These are phyloP conservation scores for Cinnamomum micranthum DNA, from an alignment of 164 flowering plant genomes.

Conservation along the genomic window DNA sequence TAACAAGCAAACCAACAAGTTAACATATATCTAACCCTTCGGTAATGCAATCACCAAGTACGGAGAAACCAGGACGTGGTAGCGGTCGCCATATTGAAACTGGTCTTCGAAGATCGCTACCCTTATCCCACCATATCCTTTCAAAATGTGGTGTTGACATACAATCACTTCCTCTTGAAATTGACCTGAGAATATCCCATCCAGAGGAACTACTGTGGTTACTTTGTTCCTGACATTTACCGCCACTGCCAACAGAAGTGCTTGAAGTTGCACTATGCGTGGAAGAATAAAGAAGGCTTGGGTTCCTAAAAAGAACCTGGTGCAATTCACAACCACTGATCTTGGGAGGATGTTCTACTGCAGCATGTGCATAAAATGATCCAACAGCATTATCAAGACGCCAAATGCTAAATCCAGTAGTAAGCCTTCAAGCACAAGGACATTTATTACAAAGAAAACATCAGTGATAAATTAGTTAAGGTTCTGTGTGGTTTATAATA, in stretches of 20 bases:
- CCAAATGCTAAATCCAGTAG: slow-evolving; percentile 93
- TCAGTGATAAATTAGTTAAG: too few relatives aligned
- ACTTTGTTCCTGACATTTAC: slow-evolving; percentile 29
- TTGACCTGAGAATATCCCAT: slow-evolving; percentile 78
- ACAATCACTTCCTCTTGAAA: slow-evolving; percentile 63
- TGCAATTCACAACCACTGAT: slow-evolving; percentile 49
- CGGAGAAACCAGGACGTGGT: slow-evolving; percentile 72
- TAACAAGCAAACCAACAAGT: background rate
- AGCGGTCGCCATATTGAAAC: slow-evolving; percentile 96
- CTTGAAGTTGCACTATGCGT: slow-evolving; percentile 21
- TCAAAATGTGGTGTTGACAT: slow-evolving; percentile 89
- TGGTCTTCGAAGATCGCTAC: slow-evolving; percentile 74
- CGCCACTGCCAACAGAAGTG: slow-evolving; percentile 23
- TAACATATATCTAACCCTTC: slow-evolving; percentile 66
- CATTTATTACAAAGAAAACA: background rate
- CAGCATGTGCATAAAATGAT: slow-evolving; percentile 77
- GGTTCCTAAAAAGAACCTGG: slow-evolving; percentile 59
- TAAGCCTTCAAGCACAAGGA: slow-evolving; percentile 12
- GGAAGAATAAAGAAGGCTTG: slow-evolving; percentile 32
- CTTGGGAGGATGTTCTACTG: slow-evolving; percentile 48
- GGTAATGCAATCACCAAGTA: slow-evolving; percentile 89
- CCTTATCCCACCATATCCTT: slow-evolving; percentile 98
- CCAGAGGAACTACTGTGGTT: slow-evolving; percentile 51
- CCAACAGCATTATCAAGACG: slow-evolving; percentile 79
- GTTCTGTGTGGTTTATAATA: too few relatives aligned